These are phyloP conservation scores for Cardamine chenopodiifolia DNA, from an alignment of 345 rosid species.

Conservation along the genomic window DNA sequence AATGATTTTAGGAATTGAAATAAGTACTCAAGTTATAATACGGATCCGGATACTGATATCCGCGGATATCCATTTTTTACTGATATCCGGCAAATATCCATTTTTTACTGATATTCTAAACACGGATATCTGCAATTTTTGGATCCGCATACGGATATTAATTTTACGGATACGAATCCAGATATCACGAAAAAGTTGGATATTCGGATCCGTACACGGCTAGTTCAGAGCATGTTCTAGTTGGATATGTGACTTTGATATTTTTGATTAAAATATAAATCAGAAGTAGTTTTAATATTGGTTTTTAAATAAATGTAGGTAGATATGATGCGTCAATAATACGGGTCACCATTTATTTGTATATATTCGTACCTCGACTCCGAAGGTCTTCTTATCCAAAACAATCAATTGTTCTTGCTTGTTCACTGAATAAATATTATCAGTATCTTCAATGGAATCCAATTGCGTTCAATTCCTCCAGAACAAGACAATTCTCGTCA, in stretches of 20 bases:
- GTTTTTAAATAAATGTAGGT: constrained; percentile 21
- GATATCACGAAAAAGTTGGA: no score
- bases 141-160: no score
- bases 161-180: no score
- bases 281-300: background rate
- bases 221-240: background rate
- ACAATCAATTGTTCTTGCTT: background rate
- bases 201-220: no score
- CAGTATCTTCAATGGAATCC: constrained; percentile 27
- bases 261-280: background rate
- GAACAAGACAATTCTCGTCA: constrained; percentile 38
- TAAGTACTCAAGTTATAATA: no score
- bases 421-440: background rate
- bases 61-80: no score
- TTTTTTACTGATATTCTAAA: no score
- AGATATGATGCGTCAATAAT: constrained; percentile 30
- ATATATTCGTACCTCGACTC: constrained; percentile 16
- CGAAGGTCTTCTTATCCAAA: background rate
- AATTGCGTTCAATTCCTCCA: constrained; percentile 25
- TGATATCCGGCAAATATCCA: no score
- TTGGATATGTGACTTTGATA: background rate
- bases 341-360: constrained; percentile 12
- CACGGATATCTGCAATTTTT: no score
- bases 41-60: no score
- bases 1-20: no score